Conservation (phyloP, 306 rosid genomes). For the Ammopiptanthus mongolicus region DNA sequence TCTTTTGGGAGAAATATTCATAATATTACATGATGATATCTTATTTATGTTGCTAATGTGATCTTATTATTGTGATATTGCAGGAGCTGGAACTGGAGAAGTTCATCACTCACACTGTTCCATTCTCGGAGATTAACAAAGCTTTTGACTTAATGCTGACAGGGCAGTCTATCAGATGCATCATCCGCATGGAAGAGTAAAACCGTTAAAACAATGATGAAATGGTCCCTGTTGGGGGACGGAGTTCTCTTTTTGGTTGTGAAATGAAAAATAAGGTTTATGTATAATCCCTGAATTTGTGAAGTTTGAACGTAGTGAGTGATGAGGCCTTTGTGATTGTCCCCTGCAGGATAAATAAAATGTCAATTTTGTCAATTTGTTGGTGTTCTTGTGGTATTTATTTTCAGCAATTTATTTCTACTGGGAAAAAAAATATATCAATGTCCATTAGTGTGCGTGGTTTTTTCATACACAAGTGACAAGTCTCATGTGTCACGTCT, state of each 20-base stretch:
- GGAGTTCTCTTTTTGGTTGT: neutral
- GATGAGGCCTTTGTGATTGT: neutral
- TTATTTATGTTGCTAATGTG: neutral
- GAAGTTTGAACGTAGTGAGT: neutral
- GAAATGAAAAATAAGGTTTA: constrained; percentile 6
- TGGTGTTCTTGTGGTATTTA: neutral
- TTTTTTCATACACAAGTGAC: too few species aligned
- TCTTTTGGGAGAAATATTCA: neutral
- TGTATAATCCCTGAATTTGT: neutral
- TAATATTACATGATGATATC: neutral
- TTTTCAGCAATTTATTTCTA: neutral
- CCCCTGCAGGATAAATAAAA: neutral
- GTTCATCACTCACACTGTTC: constrained; percentile 62
- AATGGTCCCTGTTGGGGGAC: neutral
- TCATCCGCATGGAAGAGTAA: constrained; percentile 48
- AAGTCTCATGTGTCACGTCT: neutral
- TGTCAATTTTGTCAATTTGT: neutral
- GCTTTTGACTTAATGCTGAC: constrained; percentile 71
- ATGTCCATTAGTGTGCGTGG: too few species aligned
- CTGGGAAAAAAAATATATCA: too few species aligned
- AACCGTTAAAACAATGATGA: neutral
- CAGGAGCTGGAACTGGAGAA: constrained; percentile 78
- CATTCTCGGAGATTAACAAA: constrained; percentile 68
- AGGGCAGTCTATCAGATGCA: constrained; percentile 67
- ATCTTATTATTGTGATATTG: neutral